Evolutionary conservation across 2,329 filamentous ascomycete species (phyloP), one percentile per base, ranked within the genome.

Genomic region (Xylariaceae sp.): DNA sequence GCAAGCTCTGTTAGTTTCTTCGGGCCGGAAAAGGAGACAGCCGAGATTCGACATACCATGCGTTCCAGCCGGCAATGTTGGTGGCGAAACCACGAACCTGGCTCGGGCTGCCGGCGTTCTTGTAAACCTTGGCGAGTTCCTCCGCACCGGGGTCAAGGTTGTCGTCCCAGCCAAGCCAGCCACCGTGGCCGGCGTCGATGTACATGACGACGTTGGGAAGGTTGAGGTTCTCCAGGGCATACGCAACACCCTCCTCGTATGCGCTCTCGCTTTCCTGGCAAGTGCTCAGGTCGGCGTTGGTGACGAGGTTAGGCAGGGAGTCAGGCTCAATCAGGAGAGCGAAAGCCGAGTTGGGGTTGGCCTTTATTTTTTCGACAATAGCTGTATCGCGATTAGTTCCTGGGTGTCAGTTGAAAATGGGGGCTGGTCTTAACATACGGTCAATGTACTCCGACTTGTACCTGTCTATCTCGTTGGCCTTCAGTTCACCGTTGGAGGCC

Each of bases 161-260:
- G 54, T 76, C 81, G 44, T 78, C 73, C 82, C 82, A 85, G 61
- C 82, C 82, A 60, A 85, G 77, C 82, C 82, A 85, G 61, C 82
- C 82, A 20, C 79, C 81, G 71, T 85, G 82, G 50, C 82, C 82
- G 32, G 80, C 82, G 61, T 85, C 82, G 53, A 84, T 68, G 67
- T 85, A 85, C 81, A 83, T 82, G 70, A 79, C 77, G 47, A 85
- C 81, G 67, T 85, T 82, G 67, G 80, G 79, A 16, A 85, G 75
- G 72, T 84, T 79, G 48, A 85, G 79, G 62, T 75, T 71, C 66
- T 75, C 75, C 57, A 85, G 62, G 37, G 82, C 81, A 66, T 85
- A 83, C 51, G 76, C 71, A 42, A 79, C 80, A 64, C 81, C 75
- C 54, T 77, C 75, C 54, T 79, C 72, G 71, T 85, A 85, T 20